Base-by-base conservation (phyloP, 164 flowering plant species). In the Tinospora cordifolia region DNA sequence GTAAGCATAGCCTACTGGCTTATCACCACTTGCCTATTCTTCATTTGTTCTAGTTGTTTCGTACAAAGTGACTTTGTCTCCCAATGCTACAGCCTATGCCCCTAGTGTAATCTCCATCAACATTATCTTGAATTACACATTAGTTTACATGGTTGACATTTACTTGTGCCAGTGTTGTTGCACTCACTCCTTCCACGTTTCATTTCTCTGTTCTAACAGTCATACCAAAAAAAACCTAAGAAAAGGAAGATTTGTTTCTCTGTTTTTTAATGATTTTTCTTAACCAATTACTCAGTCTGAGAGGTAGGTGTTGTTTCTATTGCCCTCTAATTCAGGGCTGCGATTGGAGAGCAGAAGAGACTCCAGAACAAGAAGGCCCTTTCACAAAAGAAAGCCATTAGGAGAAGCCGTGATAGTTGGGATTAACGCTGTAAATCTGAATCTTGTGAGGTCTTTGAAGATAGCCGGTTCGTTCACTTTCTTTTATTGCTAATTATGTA, bases 371-470 rank as follows among this genome's bases (percentile, higher is more conserved):
- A 92, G 82, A 93, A 90, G 74, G 89, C 74, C 25, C 87, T 79
- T 46, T 88, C 94, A 67, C 84, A 87, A 38, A 93, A 93, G 83
- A 93, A 90, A 74, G 83, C 85, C 10, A 71, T 86, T n/a, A 80
- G 98, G 80, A 87, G 97, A 83, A 85, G 77, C 77, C 71, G 84
- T 71, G 85, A 82, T 70, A 81, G 92, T 72, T 93, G 90, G 94
- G 94, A 90, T 54, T 74, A 34, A 62, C 66, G 15, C n/a, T n/a
- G n/a, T 62, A 58, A 22, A 12, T 12, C 6, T 51, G 44, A 34
- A 30, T 64, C 10, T 4, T 62, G 5, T 64, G 7, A 64, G 66
- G 46, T 64, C 39, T 64, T 30, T 19, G 36, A 64, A 64, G 17
- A 14, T 22, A 64, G 15, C 21, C 36, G 40, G 15, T 64, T 24